Evolutionary conservation across 2,329 filamentous ascomycete genomes (phyloP).

Genomic region (Botrytis elliptica): DNA sequence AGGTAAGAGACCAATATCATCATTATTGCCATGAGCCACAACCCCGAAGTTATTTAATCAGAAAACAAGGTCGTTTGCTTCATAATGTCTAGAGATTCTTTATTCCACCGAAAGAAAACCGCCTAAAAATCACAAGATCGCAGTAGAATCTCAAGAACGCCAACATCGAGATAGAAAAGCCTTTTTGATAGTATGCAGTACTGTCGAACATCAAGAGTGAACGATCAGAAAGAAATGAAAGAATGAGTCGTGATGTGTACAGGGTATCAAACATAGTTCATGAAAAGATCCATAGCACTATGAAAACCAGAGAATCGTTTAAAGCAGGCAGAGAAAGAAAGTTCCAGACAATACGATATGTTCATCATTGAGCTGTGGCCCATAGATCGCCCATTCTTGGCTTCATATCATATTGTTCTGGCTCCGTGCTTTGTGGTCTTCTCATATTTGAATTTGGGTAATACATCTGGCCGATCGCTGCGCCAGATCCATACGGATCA

Average conservation of each 20-base stretch:
- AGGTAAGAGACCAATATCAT: not conserved
- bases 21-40: conserved; percentile 2
- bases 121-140: not conserved
- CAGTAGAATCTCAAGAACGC: conserved; percentile 14
- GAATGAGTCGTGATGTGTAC: conserved; percentile 29
- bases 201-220: conserved; percentile 24
- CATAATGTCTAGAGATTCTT: conserved; percentile 5
- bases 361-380: conserved; percentile 47
- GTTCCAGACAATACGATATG: not conserved
- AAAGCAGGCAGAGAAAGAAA: not conserved
- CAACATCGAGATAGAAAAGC: conserved; percentile 12
- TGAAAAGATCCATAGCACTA: conserved; percentile 22
- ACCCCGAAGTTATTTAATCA: not conserved
- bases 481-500: conserved; percentile 64
- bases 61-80: not conserved
- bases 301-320: not conserved
- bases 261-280: conserved; percentile 36
- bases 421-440: conserved; percentile 73
- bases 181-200: conserved; percentile 29
- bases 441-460: conserved; percentile 68
- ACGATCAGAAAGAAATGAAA: conserved; percentile 19
- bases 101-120: conserved; percentile 1
- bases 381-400: conserved; percentile 55
- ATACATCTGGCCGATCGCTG: conserved; percentile 64
- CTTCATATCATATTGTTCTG: conserved; percentile 63